These are phyloP conservation scores for Neurospora sp. DNA, from an alignment of 2,329 filamentous ascomycete species.

Conservation along the genomic window DNA sequence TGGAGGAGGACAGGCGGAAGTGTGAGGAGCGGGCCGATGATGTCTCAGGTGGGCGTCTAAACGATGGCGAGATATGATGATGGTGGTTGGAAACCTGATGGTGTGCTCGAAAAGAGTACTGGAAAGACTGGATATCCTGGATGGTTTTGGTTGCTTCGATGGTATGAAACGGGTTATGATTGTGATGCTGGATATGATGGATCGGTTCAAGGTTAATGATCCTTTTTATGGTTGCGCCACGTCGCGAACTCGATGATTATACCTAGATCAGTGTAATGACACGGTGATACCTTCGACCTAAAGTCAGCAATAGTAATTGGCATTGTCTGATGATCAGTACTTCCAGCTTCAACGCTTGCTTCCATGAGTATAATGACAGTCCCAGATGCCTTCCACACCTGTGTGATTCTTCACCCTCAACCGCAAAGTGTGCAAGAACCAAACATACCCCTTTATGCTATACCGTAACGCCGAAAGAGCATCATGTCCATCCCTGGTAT, in stretches of 20 bases:
- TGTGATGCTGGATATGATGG: background rate
- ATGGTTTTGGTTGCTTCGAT: background rate
- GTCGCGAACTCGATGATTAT: background rate
- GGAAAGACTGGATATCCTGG: background rate
- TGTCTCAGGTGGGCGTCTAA: slow-evolving; percentile 47
- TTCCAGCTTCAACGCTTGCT: background rate
- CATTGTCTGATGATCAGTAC: background rate
- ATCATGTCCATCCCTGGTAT: background rate
- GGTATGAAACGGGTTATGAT: background rate
- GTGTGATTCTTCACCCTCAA: background rate
- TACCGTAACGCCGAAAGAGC: background rate
- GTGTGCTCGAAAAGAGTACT: background rate
- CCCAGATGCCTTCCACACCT: background rate
- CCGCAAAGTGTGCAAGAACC: background rate
- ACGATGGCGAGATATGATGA: background rate
- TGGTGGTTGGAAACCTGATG: background rate
- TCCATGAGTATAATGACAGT: background rate
- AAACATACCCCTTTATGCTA: background rate
- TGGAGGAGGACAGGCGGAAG: slow-evolving; percentile 41
- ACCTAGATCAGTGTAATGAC: background rate
- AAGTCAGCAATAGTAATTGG: background rate
- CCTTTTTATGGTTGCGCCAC: background rate
- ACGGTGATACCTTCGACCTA: background rate
- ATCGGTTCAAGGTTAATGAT: background rate
- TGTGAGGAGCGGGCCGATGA: slow-evolving; percentile 36